Evolutionary conservation across 2,329 filamentous ascomycete genomes (phyloP), one percentile per base, ranked within the genome.

Genomic region (Hymenoscyphus salicellus): DNA sequence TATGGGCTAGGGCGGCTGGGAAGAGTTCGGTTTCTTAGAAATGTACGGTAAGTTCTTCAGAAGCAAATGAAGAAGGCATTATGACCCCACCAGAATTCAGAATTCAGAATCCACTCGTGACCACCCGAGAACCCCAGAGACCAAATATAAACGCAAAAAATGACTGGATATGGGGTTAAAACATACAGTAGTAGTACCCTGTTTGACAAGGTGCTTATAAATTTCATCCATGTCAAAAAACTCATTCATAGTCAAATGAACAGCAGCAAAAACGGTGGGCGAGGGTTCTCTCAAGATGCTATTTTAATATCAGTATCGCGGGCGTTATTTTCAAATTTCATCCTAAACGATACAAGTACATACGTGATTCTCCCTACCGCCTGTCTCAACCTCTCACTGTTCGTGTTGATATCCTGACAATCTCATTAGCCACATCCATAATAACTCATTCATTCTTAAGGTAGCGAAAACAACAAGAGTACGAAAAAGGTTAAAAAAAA

Each of bases 191-290:
- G 73, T 81, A 78, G 32, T 73, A 74, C 73, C 69, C n/a, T 82
- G 81, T 14, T 82, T 79, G 5, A 86, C 79, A 17, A 89, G 77
- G 66, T 85, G 79, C 17, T 76, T 74, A 64, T 85, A 84, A 1
- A 89, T 77, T 66, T 87, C 85, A 58, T 86, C 81, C 83, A 88
- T 85, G 70, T 89, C 85, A 68, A 88, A 88, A 64, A 83, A 77
- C 14, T 80, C 72, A 32, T 81, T 78, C 78, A 88, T 82, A 2
- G 84, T 84, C 63, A 86, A 75, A 71, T 88, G 86, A 1, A 87
- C 76, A 0, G 84, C 83, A 1, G 82, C 85, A 60, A 88, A 84
- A 41, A 86, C 80, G 6, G 87, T 79, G 0, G 86, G 84, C 1
- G 84, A 83, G 1, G 85, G 86, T 68, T 89, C 86, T 67, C 86